phyloP scores from a whole-genome alignment of 495 filamentous ascomycete genomes.

The Filosporella fistucella region DNA sequence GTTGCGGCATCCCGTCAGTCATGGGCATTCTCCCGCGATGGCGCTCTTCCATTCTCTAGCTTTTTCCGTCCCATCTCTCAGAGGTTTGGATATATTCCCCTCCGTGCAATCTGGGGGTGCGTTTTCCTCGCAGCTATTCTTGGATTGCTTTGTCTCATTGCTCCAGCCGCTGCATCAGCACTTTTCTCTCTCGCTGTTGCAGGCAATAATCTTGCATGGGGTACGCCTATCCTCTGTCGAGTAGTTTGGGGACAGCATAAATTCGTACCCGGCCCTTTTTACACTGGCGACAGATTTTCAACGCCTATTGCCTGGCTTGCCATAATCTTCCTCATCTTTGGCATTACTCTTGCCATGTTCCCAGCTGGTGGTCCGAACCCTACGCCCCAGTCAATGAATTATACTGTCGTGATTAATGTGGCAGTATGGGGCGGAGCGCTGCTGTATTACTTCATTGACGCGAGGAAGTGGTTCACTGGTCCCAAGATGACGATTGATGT shows the following conservation, averaged over 20 bases:
- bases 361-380: constrained; percentile 50
- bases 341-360: constrained; percentile 41
- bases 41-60: constrained; percentile 47
- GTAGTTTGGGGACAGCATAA: constrained; percentile 56
- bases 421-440: constrained; percentile 59
- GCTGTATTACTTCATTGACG: constrained; percentile 58
- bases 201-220: constrained; percentile 49
- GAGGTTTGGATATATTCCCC: constrained; percentile 53
- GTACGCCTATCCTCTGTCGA: constrained; percentile 57
- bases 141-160: constrained; percentile 48
- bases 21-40: constrained; percentile 53
- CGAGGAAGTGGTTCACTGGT: constrained; percentile 62
- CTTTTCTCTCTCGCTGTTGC: constrained; percentile 53
- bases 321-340: constrained; percentile 29
- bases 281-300: constrained; percentile 44
- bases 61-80: constrained; percentile 52
- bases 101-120: constrained; percentile 58
- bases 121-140: constrained; percentile 46
- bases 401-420: constrained; percentile 46
- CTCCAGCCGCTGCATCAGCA: constrained; percentile 52
- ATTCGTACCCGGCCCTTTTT: constrained; percentile 54
- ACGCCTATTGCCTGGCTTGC: constrained; percentile 29
- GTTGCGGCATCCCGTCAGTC: constrained; percentile 51
- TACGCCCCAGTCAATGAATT: constrained; percentile 40
- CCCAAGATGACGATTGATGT: constrained; percentile 57